Evolutionary conservation across 495 filamentous ascomycete species (phyloP).

Genomic region (Lentithecium fluviatile): DNA sequence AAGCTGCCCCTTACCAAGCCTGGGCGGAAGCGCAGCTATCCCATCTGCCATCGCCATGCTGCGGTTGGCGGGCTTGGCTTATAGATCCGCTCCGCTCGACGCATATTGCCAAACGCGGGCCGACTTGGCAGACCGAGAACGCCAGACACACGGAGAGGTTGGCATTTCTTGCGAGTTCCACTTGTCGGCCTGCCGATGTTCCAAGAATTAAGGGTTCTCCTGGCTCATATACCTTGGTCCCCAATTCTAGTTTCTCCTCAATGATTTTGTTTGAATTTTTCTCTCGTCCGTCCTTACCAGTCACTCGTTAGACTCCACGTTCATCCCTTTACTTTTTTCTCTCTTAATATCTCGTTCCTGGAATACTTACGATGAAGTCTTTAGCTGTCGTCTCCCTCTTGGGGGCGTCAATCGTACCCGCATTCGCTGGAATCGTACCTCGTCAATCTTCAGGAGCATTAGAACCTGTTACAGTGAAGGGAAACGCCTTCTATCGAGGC

Average conservation of each 20-base stretch:
- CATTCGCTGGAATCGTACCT: constrained; percentile 17
- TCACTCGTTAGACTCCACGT: constrained; percentile 27
- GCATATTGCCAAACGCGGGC: constrained; percentile 17
- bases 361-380: not conserved
- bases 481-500: constrained; percentile 78
- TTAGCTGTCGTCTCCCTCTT: constrained; percentile 6
- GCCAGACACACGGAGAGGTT: constrained; percentile 25
- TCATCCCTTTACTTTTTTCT: constrained; percentile 12
- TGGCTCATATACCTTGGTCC: constrained; percentile 21
- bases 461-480: constrained; percentile 47
- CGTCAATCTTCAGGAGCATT: constrained; percentile 30
- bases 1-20: constrained; percentile 23
- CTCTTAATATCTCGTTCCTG: not conserved
- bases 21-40: not conserved
- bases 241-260: constrained; percentile 8
- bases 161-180: constrained; percentile 32
- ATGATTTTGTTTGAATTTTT: constrained; percentile 23
- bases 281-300: constrained; percentile 20
- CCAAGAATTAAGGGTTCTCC: not conserved
- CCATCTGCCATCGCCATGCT: constrained; percentile 8
- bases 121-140: constrained; percentile 22
- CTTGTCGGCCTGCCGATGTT: constrained; percentile 2
- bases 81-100: constrained; percentile 17
- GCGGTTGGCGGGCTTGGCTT: constrained; percentile 18
- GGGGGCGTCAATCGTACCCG: constrained; percentile 12